These are phyloP conservation scores for Peltaster fructicola DNA, from an alignment of 2,329 filamentous ascomycete genomes.

Conservation along the genomic window DNA sequence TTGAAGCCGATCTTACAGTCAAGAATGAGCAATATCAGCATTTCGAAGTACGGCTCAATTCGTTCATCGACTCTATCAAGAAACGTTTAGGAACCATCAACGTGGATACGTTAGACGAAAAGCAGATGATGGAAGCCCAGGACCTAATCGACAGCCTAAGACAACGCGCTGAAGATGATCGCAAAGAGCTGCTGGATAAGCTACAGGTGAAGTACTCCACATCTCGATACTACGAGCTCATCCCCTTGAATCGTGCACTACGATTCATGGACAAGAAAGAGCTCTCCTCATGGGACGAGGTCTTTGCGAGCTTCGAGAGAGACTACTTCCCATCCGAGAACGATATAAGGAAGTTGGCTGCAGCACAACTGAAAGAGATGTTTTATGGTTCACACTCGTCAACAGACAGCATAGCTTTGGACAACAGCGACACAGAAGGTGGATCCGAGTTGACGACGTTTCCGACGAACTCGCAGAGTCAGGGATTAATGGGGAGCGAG, in stretches of 20 bases:
- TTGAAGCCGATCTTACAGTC: constrained; percentile 77
- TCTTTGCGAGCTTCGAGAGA: constrained; percentile 77
- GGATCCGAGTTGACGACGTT: constrained; percentile 29
- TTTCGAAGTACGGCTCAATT: constrained; percentile 64
- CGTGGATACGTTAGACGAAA: constrained; percentile 74
- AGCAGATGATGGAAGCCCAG: constrained; percentile 69
- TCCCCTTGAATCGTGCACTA: constrained; percentile 77
- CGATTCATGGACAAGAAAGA: constrained; percentile 85
- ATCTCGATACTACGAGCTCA: constrained; percentile 91
- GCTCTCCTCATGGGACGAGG: constrained; percentile 80
- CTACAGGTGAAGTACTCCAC: constrained; percentile 82
- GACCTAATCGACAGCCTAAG: constrained; percentile 62
- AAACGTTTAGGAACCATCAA: constrained; percentile 73
- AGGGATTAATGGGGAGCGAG: constrained; percentile 30
- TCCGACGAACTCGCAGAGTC: constrained; percentile 18
- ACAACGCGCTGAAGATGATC: constrained; percentile 70
- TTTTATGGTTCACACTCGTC: constrained; percentile 72
- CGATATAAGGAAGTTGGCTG: constrained; percentile 81
- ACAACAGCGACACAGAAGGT: constrained; percentile 41
- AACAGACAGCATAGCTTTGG: constrained; percentile 15
- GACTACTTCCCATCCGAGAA: constrained; percentile 91
- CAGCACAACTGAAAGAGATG: constrained; percentile 83
- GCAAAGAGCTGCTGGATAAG: constrained; percentile 52
- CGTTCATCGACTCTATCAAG: constrained; percentile 78
- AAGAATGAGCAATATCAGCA: constrained; percentile 82